These are phyloP conservation scores for Rhizopogon vinicolor DNA, from an alignment of 768 basidiomycete species.

Conservation along the genomic window DNA sequence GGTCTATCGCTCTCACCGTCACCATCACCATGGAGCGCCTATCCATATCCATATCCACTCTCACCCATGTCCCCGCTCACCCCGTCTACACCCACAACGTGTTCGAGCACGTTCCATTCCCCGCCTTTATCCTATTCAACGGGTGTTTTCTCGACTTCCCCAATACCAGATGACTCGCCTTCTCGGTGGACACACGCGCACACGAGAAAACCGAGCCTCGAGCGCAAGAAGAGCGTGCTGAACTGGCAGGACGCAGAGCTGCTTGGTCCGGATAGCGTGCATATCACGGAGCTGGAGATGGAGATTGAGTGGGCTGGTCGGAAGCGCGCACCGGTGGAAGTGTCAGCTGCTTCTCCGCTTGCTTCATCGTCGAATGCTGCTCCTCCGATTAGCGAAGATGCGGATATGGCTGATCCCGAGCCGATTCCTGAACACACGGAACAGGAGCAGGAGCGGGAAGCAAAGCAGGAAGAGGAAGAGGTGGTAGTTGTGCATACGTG, in stretches of 20 bases:
- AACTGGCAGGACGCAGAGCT: slow-evolving; percentile 42
- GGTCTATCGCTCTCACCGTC: no score
- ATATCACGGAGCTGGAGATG: slow-evolving; percentile 37
- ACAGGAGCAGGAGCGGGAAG: no score
- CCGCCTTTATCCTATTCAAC: slow-evolving; percentile 8
- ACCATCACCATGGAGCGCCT: background rate
- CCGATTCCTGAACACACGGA: no score
- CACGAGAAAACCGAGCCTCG: background rate
- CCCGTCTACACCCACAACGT: slow-evolving; percentile 10
- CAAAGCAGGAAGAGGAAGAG: slow-evolving; percentile 5
- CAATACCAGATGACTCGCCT: background rate
- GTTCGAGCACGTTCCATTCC: slow-evolving; percentile 9
- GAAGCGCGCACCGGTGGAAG: slow-evolving; percentile 2
- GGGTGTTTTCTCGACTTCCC: background rate
- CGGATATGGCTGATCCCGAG: background rate
- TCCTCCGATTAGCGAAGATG: background rate
- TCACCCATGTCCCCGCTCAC: slow-evolving; percentile 17
- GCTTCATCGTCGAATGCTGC: background rate
- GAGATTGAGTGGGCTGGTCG: slow-evolving; percentile 22
- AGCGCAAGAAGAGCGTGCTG: slow-evolving; percentile 18
- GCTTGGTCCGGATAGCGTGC: slow-evolving; percentile 41
- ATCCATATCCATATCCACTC: slow-evolving; percentile 2
- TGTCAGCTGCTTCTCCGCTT: background rate
- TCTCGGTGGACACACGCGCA: background rate
- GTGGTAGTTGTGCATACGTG: slow-evolving; percentile 60